Base-by-base conservation (phyloP, 192 early-diverging fungal species). In the Bifiguratus adelaidae region DNA sequence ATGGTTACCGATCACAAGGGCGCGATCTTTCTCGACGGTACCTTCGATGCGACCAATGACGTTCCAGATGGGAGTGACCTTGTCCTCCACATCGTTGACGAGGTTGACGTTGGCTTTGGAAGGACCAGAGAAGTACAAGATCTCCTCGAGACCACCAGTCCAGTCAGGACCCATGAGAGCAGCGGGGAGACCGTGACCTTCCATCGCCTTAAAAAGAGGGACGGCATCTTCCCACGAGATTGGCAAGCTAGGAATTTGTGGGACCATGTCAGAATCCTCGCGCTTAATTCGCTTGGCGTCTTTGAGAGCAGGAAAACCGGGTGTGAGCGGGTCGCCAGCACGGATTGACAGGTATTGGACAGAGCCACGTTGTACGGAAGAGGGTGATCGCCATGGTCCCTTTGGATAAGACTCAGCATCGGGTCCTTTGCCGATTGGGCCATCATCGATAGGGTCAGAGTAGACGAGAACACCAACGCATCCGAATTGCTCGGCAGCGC, bases 381-480 rank as follows among this genome's bases (percentile, higher is more conserved):
- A 64, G 30, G 64, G 49, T 24, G 77, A 62, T 7, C 80, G 65
- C 77, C 71, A 77, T 12, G 78, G 76, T 0, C 76, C 78, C 1
- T 64, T 56, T 1, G 77, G 77, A 43, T 82, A 82, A 6, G 67
- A 59, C 1, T 53, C 43, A 26, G 60, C 35, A 3, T 28, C 13
- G 33, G 21, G 24, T 3, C 35, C 24, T 19, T 40, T 40, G 11
- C 23, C 24, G 7, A 36, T 8, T 5, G 49, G 67, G 11, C 76
- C 80, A 30, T 82, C 80, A 46, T 82, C 76, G 24, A 52, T 52
- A 3, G 81, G 81, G 42, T 83, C 81, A 12, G 73, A 69, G 56
- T 79, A 83, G 19, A 83, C 59, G 3, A 83, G 44, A 44, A 66
- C 64, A 7, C 76, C 81, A 0, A 51, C 52, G n/a, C 72, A 72